phyloP scores from a whole-genome alignment of 345 rosid genomes.

The Noccaea caerulescens region DNA sequence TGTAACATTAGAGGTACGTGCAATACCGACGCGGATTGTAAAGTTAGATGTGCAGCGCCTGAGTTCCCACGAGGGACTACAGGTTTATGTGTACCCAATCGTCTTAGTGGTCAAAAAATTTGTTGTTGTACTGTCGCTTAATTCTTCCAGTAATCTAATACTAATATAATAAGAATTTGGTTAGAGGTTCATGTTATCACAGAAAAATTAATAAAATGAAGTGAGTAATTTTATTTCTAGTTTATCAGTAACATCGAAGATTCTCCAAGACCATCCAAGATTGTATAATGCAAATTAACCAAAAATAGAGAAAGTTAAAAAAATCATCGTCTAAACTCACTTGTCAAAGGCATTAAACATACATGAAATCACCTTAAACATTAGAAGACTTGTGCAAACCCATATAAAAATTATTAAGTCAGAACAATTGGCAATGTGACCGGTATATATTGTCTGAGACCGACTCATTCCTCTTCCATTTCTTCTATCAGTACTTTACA shows the following conservation, averaged over 20 bases:
- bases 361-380: too few relatives aligned
- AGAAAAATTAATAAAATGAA: not conserved
- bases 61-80: not conserved
- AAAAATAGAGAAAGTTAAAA: not conserved
- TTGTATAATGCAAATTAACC: not conserved
- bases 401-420: too few relatives aligned
- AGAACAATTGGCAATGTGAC: too few relatives aligned
- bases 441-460: too few relatives aligned
- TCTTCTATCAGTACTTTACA: too few relatives aligned
- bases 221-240: not conserved
- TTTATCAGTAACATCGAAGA: not conserved
- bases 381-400: too few relatives aligned
- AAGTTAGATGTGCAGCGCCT: not conserved
- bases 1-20: not conserved
- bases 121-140: constrained; percentile 3
- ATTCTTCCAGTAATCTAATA: not conserved
- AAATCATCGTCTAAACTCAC: not conserved
- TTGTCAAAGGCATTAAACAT: too few relatives aligned
- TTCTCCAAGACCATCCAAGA: not conserved
- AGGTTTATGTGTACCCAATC: constrained; percentile 3
- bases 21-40: not conserved
- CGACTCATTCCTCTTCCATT: too few relatives aligned
- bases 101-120: not conserved
- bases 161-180: not conserved
- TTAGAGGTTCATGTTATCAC: not conserved